Evolutionary conservation across 768 basidiomycete genomes (phyloP), one percentile per base, ranked within the genome.

Genomic region (Vararia minispora): DNA sequence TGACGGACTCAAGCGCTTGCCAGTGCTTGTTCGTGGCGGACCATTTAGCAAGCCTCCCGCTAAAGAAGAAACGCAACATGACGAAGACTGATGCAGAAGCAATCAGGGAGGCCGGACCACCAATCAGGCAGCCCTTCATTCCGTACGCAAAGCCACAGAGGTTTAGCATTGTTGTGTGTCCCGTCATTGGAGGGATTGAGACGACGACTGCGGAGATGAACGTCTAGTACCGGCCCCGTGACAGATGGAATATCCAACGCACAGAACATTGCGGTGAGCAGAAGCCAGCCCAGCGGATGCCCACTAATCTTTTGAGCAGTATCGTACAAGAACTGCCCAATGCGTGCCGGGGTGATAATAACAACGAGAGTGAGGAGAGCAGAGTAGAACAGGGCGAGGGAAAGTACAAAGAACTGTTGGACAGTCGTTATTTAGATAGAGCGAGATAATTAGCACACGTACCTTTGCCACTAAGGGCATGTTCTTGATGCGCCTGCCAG

Each of bases 111-210:
- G 65, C 76, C 11, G 55, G 55, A 0, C 71, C 69, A 3, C 77
- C 74, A 41, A 89, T 69, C 45, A 65, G 66, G 58, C 83, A 80
- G 0, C 88, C 88, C 41, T 69, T 69, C 62, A 85, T 68, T 31
- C 88, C 87, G 49, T 84, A 90, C 2, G 84, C 79, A 57, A 88
- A 90, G 2, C 88, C 88, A 49, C 76, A 79, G 6, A 91, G 54
- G 10, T 79, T 76, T 21, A 74, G 50, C 28, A 60, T 57, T 0
- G 81, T 80, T 1, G 78, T 78, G 54, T 80, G 77, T 1, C 84
- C 84, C 38, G 79, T 63, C 44, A 76, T 53, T 12, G 72, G 80
- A 14, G 73, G 78, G 47, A 77, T 71, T 11, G 69, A 76, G 22
- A 67, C 60, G 16, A 66, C 43, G 14, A 69, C 71, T 72, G 50